Conservation (phyloP, 768 basidiomycete genomes). For the Boletellus ananas region DNA sequence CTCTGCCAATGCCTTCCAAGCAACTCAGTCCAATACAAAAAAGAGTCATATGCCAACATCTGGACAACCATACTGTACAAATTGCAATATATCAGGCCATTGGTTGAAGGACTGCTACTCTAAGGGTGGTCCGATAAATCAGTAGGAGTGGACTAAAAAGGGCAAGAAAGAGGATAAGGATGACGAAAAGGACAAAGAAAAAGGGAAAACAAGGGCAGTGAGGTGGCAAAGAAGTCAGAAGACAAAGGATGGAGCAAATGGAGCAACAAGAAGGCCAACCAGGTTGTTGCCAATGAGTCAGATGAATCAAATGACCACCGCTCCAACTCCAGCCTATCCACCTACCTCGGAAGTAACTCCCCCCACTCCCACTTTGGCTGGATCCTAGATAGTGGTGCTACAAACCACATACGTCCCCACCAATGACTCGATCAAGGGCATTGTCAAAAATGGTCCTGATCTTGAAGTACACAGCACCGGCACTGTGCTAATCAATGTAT, state of each 20-base stretch:
- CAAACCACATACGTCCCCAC: neutral
- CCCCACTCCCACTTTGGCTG: constrained; percentile 2
- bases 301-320: neutral
- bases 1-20: no score
- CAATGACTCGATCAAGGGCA: constrained; percentile 1
- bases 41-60: no score
- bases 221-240: no score
- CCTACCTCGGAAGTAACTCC: neutral
- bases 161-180: no score
- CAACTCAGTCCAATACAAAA: neutral
- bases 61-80: neutral
- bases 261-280: neutral
- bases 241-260: no score
- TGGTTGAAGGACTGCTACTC: neutral
- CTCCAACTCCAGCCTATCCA: neutral
- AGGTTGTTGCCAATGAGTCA: neutral
- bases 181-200: no score
- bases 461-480: neutral
- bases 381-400: constrained; percentile 5
- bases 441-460: constrained; percentile 5
- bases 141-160: no score
- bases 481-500: neutral
- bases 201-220: no score
- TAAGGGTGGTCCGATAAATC: neutral
- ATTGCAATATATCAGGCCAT: neutral